Evolutionary conservation across 805 yeast genomes (phyloP).

Genomic region (Kurtzmaniella fragi): DNA sequence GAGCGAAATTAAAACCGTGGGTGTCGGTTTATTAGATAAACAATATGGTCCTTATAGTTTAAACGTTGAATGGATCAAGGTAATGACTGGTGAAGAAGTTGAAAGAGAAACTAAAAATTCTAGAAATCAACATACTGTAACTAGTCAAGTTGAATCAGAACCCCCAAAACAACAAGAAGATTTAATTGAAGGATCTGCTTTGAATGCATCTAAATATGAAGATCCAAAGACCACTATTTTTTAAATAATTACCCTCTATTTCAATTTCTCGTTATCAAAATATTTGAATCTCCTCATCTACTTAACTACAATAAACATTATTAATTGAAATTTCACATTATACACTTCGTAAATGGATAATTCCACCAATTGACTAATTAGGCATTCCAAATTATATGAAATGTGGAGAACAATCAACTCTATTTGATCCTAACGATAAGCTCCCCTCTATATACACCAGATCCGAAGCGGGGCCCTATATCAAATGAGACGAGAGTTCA

Average conservation of each 20-base stretch:
- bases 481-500: no score
- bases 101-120: slow-evolving; percentile 35
- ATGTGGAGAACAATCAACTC: no score
- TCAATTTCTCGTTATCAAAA: slow-evolving; percentile 8
- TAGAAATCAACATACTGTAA: slow-evolving; percentile 15
- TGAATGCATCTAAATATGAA: slow-evolving; percentile 17
- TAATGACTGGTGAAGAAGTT: slow-evolving; percentile 52
- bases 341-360: no score
- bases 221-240: slow-evolving; percentile 33
- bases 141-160: slow-evolving; percentile 4
- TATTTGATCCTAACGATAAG: no score
- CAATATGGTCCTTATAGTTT: slow-evolving; percentile 72
- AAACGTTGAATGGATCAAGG: slow-evolving; percentile 69
- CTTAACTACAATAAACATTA: no score
- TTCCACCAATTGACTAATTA: no score
- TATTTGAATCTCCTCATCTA: slow-evolving; percentile 5
- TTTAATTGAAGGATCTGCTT: slow-evolving; percentile 21
- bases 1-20: slow-evolving; percentile 63
- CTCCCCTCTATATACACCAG: no score
- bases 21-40: slow-evolving; percentile 72
- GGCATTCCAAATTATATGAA: no score
- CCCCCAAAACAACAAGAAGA: slow-evolving; percentile 5
- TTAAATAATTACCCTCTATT: slow-evolving; percentile 8
- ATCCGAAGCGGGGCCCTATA: no score
- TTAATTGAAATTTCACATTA: no score